Evolutionary conservation across 345 rosid genomes (phyloP).

Genomic region (Firmiana major): DNA sequence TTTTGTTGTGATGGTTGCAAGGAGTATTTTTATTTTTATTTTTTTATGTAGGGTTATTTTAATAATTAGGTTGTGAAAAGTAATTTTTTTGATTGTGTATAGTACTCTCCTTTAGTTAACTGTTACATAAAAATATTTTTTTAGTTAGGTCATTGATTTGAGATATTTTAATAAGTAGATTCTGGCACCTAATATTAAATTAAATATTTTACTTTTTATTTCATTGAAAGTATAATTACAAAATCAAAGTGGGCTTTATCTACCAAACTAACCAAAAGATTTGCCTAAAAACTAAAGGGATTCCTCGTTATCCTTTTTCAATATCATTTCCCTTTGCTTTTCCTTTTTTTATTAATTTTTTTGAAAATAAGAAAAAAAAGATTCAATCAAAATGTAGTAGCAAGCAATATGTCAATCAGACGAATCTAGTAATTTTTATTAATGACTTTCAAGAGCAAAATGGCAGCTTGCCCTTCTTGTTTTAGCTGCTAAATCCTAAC

Average conservation of each 20-base stretch:
- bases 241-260: not conserved
- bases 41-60: too few relatives aligned
- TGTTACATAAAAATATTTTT: too few relatives aligned
- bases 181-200: not conserved
- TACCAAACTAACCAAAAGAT: not conserved
- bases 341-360: not conserved
- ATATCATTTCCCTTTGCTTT: not conserved
- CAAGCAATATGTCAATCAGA: not conserved
- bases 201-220: too few relatives aligned
- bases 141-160: too few relatives aligned
- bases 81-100: too few relatives aligned
- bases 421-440: not conserved
- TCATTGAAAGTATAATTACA: not conserved
- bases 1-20: too few relatives aligned
- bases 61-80: too few relatives aligned
- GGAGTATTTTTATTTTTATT: too few relatives aligned
- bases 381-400: not conserved
- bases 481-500: conserved; percentile 12
- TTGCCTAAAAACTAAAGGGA: not conserved
- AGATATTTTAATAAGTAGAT: too few relatives aligned
- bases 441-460: not conserved
- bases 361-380: not conserved
- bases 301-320: not conserved
- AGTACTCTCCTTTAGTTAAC: too few relatives aligned
- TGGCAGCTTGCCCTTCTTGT: not conserved